Evolutionary conservation across 2,329 filamentous ascomycete species (phyloP).

Genomic region (Botryotinia calthae): DNA sequence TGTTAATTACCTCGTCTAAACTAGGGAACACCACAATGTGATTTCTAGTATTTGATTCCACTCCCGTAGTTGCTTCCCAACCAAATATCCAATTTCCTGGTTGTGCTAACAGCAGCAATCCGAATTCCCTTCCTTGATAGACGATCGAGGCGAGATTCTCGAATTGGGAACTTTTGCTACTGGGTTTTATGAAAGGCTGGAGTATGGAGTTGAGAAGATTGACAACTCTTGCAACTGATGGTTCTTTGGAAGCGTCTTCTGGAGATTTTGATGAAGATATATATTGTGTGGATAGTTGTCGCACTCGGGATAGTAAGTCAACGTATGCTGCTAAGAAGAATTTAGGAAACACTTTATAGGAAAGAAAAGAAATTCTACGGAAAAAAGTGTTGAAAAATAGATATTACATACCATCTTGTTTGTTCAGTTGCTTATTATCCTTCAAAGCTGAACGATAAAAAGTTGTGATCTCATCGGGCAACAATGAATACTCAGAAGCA

Average conservation of each 20-base stretch:
- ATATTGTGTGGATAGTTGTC: background rate
- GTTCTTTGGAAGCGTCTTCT: background rate
- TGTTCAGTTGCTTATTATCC: background rate
- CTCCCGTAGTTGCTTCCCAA: background rate
- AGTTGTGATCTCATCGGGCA: slow-evolving; percentile 7
- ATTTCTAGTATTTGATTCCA: background rate
- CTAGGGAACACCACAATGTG: slow-evolving; percentile 16
- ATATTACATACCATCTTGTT: background rate
- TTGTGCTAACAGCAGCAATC: slow-evolving; percentile 15
- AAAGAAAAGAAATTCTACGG: background rate
- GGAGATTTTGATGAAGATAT: background rate
- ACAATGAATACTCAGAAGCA: slow-evolving; percentile 1
- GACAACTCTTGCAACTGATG: background rate
- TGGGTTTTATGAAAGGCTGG: background rate
- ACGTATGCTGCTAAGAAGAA: background rate
- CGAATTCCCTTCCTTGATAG: slow-evolving; percentile 14
- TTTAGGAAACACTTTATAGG: background rate
- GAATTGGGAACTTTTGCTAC: background rate
- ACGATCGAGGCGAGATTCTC: slow-evolving; percentile 20
- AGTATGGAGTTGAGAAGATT: background rate
- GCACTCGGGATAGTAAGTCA: slow-evolving; percentile 8
- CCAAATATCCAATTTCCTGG: slow-evolving; percentile 13
- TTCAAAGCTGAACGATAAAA: background rate
- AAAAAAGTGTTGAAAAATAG: background rate
- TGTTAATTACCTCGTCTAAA: background rate